A percentile compares a stretch with the other conserved stretches of the same genome.
These are phyloP conservation scores for Rhodotorula diobovata DNA, from an alignment of 768 basidiomycete genomes.

Conservation along the genomic window DNA sequence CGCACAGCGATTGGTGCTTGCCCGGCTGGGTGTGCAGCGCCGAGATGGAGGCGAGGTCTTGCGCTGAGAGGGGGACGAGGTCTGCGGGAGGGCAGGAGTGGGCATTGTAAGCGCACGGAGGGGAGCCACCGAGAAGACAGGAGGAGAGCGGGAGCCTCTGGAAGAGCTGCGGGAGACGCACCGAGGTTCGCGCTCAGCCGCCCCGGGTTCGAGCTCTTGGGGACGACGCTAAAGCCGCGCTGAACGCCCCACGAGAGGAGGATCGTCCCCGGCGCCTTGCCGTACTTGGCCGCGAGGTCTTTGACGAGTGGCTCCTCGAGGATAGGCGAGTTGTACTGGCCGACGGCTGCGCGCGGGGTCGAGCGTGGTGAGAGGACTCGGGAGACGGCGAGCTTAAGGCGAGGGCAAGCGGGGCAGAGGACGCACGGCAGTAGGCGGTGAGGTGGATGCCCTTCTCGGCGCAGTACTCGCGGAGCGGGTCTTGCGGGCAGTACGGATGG, in stretches of 20 bases:
- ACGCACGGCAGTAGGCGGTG: slow-evolving; percentile 56
- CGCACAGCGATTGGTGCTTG: slow-evolving; percentile 27
- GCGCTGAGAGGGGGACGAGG: slow-evolving; percentile 42
- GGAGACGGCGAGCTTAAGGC: not conserved
- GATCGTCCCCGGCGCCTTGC: slow-evolving; percentile 59
- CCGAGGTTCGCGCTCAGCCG: slow-evolving; percentile 60
- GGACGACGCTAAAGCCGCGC: slow-evolving; percentile 65
- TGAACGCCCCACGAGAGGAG: slow-evolving; percentile 66
- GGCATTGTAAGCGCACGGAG: accelerated
- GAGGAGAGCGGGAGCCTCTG: not conserved
- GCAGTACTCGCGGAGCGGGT: slow-evolving; percentile 57
- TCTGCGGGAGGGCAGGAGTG: slow-evolving; percentile 1
- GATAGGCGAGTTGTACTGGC: slow-evolving; percentile 47
- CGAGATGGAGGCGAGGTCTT: slow-evolving; percentile 41
- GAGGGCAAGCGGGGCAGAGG: not conserved
- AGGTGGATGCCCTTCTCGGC: slow-evolving; percentile 59
- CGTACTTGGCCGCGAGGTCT: slow-evolving; percentile 61
- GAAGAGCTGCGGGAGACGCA: not conserved
- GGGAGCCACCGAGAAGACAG: not conserved
- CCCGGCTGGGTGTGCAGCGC: slow-evolving; percentile 29
- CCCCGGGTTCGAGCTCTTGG: slow-evolving; percentile 67
- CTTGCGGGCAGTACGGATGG: slow-evolving; percentile 65
- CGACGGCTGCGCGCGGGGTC: slow-evolving; percentile 51
- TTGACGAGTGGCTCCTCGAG: slow-evolving; percentile 58
- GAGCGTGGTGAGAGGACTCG: no score